Evolutionary conservation across 106 monocot genomes (phyloP).

Genomic region (Dendrobium huoshanense): DNA sequence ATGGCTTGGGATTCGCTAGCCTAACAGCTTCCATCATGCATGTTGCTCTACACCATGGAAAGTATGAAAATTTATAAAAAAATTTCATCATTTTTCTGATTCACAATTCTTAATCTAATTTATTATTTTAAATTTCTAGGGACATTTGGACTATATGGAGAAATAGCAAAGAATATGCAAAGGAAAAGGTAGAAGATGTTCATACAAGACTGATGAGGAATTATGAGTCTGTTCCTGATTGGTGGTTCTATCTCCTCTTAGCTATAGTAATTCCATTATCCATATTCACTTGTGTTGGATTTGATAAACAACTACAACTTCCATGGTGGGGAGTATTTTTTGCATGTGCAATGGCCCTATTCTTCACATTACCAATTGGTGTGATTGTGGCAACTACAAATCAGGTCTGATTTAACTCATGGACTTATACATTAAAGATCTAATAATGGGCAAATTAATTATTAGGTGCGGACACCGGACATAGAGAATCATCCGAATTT

Average conservation of each 20-base stretch:
- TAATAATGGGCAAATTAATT: too few species aligned
- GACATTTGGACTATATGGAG: constrained; percentile 14
- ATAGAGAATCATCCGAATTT: too few species aligned
- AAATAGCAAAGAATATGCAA: constrained; percentile 4
- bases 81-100: neutral
- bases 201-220: constrained; percentile 53
- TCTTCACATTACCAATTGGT: constrained; percentile 84
- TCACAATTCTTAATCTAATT: neutral
- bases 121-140: neutral
- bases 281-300: constrained; percentile 43
- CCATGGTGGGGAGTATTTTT: constrained; percentile 85
- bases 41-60: constrained; percentile 68
- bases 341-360: constrained; percentile 55
- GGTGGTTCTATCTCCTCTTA: constrained; percentile 70
- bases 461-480: too few species aligned
- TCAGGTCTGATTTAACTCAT: neutral
- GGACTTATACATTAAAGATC: too few species aligned
- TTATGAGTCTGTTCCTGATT: constrained; percentile 69
- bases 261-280: constrained; percentile 31
- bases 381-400: constrained; percentile 83
- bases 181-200: constrained; percentile 14
- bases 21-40: constrained; percentile 58
- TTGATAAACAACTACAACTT: constrained; percentile 60
- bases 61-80: constrained; percentile 13
- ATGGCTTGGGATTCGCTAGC: constrained; percentile 64